phyloP scores from a whole-genome alignment of 2,329 filamentous ascomycete genomes.

The Verticillium klebahnii region DNA sequence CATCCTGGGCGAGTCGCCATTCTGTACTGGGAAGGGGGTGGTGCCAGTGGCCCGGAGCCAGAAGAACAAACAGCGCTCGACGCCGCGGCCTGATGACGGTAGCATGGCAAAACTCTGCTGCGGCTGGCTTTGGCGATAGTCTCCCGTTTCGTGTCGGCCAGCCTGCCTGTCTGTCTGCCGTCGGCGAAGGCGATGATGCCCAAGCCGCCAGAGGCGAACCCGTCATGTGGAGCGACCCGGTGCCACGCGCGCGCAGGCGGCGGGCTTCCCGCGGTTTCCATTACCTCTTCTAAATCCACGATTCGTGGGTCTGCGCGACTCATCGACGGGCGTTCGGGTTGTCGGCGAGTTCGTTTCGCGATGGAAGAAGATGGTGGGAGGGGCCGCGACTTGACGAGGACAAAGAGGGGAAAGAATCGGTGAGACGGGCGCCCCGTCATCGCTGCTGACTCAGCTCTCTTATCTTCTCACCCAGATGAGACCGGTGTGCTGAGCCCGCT shows the following conservation, averaged over 20 bases:
- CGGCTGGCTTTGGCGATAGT: neutral
- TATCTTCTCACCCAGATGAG: neutral
- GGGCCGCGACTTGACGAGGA: neutral
- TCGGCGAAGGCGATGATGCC: neutral
- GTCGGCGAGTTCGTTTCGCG: neutral
- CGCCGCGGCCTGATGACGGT: no score
- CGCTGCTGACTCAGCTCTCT: neutral
- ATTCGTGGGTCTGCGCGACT: constrained; percentile 9
- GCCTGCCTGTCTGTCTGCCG: no score
- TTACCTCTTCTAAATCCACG: constrained; percentile 11
- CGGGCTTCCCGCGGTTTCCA: constrained; percentile 4
- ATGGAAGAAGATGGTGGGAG: neutral
- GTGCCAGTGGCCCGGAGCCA: no score
- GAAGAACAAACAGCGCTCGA: neutral
- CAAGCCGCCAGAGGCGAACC: neutral
- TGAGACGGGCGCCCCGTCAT: neutral
- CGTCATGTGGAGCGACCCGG: constrained; percentile 6
- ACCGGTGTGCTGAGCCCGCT: neutral
- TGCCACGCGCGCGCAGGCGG: neutral
- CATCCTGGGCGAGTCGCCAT: neutral
- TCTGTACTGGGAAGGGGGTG: no score
- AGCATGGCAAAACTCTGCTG: neutral
- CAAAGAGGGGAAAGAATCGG: neutral
- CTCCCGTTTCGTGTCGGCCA: neutral
- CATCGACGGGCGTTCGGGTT: neutral